Evolutionary conservation across 495 filamentous ascomycete species (phyloP), one percentile per base, ranked within the genome.

Genomic region (Amphirosellinia nigrospora): DNA sequence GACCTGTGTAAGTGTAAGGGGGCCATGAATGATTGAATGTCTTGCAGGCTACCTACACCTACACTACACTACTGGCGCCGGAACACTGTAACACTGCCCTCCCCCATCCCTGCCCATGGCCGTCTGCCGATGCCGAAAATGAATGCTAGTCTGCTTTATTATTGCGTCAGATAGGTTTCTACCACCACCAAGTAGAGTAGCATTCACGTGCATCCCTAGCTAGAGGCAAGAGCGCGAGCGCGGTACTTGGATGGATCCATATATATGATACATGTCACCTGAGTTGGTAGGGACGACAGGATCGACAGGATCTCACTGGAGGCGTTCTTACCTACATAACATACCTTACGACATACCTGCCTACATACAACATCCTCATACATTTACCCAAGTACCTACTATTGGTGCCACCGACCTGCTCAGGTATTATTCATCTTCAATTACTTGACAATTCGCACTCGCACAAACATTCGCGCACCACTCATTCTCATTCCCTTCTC

Each of bases 101-200:
- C 21, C 45, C 28, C 10, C 7, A 50, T 23, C 43, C 62, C 43
- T 64, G 61, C 16, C 38, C 34, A 15, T 30, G 7, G 16, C 28
- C 8, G 62, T 8, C 30, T 50, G 62, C 41, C 46, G 46, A 65
- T 53, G n/a, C n/a, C n/a, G n/a, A 7, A 36, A 7, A 7, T 9
- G 30, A 59, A 39, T 11, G 26, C 26, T 64, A 62, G 59, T 32
- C 23, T 38, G 21, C 46, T 45, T 36, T 23, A 30, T 32, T 19
- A 39, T 65, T 50, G 62, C 62, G 43, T 65, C 62, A 65, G 45
- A 65, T 39, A 21, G 3, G 39, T 58, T 32, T 36, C 53, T 23
- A 52, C 48, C n/a, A 3, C 0, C 3, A 4, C 23, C 48, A 8
- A 3, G 55, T 58, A 58, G 4, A 19, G 34, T n/a, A n/a, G 53